A percentile compares a stretch with the other conserved stretches of the same genome.
Evolutionary conservation across 306 rosid genomes (phyloP).

Genomic region (Prunus mume): DNA sequence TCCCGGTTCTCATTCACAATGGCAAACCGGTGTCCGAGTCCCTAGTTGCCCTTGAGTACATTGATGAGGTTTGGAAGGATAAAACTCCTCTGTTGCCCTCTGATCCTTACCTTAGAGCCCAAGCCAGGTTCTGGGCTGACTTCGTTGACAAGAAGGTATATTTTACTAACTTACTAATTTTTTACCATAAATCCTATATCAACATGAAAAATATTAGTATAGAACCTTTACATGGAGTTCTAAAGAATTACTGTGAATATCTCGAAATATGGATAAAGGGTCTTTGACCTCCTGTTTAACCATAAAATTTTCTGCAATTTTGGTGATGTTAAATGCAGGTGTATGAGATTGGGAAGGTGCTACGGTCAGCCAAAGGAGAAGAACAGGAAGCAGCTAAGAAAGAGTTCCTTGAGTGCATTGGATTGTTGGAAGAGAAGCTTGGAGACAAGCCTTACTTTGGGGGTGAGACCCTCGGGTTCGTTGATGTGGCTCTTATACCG

Average conservation of each 20-base stretch:
- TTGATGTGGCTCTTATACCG: constrained; percentile 28
- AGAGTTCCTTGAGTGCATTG: constrained; percentile 20
- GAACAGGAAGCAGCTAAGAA: constrained; percentile 24
- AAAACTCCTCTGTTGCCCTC: constrained; percentile 27
- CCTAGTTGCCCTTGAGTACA: constrained; percentile 31
- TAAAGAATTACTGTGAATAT: too few relatives aligned
- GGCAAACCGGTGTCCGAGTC: constrained; percentile 52
- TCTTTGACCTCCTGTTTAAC: background rate
- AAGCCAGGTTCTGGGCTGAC: constrained; percentile 48
- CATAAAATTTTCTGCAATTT: background rate
- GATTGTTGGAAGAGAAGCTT: constrained; percentile 27
- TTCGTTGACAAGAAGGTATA: constrained; percentile 37
- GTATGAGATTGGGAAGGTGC: constrained; percentile 15
- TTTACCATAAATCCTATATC: too few relatives aligned
- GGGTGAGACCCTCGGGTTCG: constrained; percentile 18
- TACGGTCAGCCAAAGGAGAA: constrained; percentile 22
- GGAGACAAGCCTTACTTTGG: constrained; percentile 29
- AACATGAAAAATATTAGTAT: too few relatives aligned
- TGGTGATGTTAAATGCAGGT: constrained; percentile 22
- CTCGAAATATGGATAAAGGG: too few relatives aligned
- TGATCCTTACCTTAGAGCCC: constrained; percentile 42
- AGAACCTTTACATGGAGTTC: too few relatives aligned
- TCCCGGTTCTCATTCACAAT: constrained; percentile 58
- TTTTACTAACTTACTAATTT: background rate
- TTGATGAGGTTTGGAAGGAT: constrained; percentile 40